Conservation (phyloP, 495 filamentous ascomycete genomes). For the Penicillium ochrochloron region DNA sequence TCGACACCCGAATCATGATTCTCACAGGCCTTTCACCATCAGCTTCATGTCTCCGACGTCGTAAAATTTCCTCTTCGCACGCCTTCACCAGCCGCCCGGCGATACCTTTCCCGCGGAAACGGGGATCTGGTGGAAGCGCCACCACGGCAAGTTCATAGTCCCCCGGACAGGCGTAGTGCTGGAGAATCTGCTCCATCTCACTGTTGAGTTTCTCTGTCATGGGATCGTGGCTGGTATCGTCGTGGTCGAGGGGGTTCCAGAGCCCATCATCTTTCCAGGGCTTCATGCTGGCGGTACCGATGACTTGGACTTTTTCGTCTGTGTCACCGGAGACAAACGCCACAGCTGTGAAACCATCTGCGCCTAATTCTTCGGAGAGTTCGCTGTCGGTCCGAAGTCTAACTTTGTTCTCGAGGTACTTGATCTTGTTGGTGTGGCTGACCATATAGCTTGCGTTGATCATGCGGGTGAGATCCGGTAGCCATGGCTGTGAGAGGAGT, state of each 20-base stretch:
- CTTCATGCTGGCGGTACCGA: constrained; percentile 27
- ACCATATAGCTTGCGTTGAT: constrained; percentile 22
- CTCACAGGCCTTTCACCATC: neutral
- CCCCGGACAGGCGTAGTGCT: constrained; percentile 11
- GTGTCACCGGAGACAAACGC: constrained; percentile 7
- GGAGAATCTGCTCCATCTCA: constrained; percentile 5
- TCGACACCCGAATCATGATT: constrained; percentile 22
- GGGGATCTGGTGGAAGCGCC: constrained; percentile 17
- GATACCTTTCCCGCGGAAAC: constrained; percentile 20
- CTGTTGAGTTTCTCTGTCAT: constrained; percentile 3
- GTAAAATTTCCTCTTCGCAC: constrained; percentile 20
- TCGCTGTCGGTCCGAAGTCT: constrained; percentile 10
- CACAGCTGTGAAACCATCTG: constrained; percentile 20
- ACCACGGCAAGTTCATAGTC: constrained; percentile 22
- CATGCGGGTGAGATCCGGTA: constrained; percentile 20
- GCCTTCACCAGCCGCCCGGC: constrained; percentile 12
- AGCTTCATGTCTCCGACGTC: constrained; percentile 3
- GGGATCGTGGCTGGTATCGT: neutral
- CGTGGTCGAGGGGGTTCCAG: constrained; percentile 15
- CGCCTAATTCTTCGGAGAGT: constrained; percentile 16
- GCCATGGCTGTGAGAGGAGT: constrained; percentile 19
- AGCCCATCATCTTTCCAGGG: constrained; percentile 25
- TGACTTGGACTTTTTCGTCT: constrained; percentile 7
- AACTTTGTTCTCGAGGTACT: constrained; percentile 13
- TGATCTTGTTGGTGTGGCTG: constrained; percentile 18